Conservation (phyloP, 2,329 filamentous ascomycete genomes). For the Aspergillus thermomutatus region DNA sequence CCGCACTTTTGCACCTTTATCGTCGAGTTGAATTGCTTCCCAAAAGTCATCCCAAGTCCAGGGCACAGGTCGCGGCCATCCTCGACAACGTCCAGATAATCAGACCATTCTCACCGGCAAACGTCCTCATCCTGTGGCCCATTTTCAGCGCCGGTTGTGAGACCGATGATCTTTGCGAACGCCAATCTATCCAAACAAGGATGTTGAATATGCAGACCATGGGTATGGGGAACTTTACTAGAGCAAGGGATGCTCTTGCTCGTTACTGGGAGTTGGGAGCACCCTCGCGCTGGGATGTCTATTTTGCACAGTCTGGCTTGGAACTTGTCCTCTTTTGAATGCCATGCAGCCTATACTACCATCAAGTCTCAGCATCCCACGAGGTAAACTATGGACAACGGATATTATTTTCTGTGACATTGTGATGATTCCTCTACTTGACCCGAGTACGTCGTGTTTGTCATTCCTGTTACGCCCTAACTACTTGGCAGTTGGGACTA, state of each 20-base stretch:
- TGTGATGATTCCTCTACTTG: neutral
- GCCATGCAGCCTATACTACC: too few species aligned
- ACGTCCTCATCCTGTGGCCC: conserved; percentile 30
- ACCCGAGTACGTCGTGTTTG: neutral
- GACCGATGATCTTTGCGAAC: conserved; percentile 15
- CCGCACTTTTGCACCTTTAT: conserved; percentile 27
- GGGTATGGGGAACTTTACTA: conserved; percentile 29
- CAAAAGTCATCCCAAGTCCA: conserved; percentile 16
- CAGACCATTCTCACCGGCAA: conserved; percentile 20
- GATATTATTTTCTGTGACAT: neutral
- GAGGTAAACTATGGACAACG: neutral
- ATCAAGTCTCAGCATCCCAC: neutral
- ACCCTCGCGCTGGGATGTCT: conserved; percentile 18
- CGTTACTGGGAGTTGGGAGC: conserved; percentile 21
- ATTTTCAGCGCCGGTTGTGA: conserved; percentile 33
- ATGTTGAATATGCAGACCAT: conserved; percentile 27
- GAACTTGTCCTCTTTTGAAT: conserved; percentile 25
- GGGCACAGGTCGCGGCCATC: conserved; percentile 17
- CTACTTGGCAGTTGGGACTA: neutral
- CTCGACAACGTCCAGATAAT: conserved; percentile 17
- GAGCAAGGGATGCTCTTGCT: conserved; percentile 17
- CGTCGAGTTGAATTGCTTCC: conserved; percentile 21
- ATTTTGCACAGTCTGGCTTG: conserved; percentile 17
- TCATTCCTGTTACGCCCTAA: too few species aligned
- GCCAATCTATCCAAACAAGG: conserved; percentile 17